Base-by-base conservation (phyloP, 140 eudicot genomes). In the Senecio squalidus region DNA sequence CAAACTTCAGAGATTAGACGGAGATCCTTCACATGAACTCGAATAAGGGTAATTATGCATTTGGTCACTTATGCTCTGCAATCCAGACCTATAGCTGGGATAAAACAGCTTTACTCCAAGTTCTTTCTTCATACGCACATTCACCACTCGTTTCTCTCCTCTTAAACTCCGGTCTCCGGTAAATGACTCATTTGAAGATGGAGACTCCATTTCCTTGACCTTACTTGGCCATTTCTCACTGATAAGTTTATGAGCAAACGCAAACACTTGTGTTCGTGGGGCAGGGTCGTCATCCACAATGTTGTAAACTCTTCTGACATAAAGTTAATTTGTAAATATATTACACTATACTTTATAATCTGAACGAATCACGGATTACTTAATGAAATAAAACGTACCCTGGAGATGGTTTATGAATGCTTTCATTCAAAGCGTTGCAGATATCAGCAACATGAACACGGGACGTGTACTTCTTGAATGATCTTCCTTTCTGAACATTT, bases 211-310 rank as follows among this genome's bases (percentile, higher is more conserved):
- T 46, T 71, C 57, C 30, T 61, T 56, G 9, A 41, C 47, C 14
- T 25, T 61, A 16, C 69, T 75, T 0, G 77, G 86, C 83, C 95
- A 86, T 70, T 78, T 83, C 59, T 65, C 78, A 34, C 59, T 74
- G 2, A 86, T 79, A 64, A 83, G 43, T 5, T 76, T 67, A 60
- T 54, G 76, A 23, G 91, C 97, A 43, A 44, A 81, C 44, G 62
- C 47, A 66, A 90, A 83, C 64, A 90, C 97, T 74, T 86, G 74
- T 34, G 41, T 67, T 53, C 97, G 58, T 49, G 97, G 79, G 64
- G 95, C 84, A 21, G 97, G 97, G 43, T 90, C 91, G 34, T 90
- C 95, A 53, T 90, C 97, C 31, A 86, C 97, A 57, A 90, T 66
- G 80, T 90, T 90, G 76, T 80, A 86, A 52, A 83, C 63, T 26